Base-by-base conservation (phyloP, 2,329 filamentous ascomycete species). In the Talaromyces sp. region DNA sequence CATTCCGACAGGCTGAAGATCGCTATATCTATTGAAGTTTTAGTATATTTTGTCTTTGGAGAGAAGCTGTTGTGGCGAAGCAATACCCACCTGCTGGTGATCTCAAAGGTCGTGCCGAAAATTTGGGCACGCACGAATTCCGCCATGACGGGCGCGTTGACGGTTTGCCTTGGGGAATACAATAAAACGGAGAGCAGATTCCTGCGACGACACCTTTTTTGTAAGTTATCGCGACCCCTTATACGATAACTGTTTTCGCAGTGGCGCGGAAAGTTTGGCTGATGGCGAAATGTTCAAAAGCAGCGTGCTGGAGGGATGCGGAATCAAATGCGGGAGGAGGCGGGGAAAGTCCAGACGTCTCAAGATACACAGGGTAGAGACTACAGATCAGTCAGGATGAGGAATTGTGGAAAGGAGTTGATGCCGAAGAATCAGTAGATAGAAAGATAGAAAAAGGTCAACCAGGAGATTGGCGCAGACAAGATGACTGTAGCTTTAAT, bases 61-160 rank as follows among this genome's bases (percentile, higher is more conserved):
- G 43, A 8, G 10, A 37, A 19, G 22, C 15, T 13, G 9, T 7
- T n/a, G 33, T 36, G 13, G 7, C 10, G 10, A 33, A 37, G 19
- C n/a, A 28, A 46, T 50, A 60, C 70, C 63, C 85, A 97, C 91
- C 94, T 89, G 78, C 92, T 97, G 68, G 94, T 99, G 79, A 97
- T 97, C 85, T 99, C 94, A 74, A 99, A 99, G 68, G 94, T 97
- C 63, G 94, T 99, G 75, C 94, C 94, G 74, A 99, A 99, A 77
- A 99, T 97, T 84, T 97, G 93, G 74, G 93, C 92, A 78, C 94
- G 89, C 73, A 99, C 91, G 78, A 99, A 99, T 83, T 99, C 94
- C 76, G 94, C 94, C 94, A 99, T 97, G 75, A 73, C 87, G 84
- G 59, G 53, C 53, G 57, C 51, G 46, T 45, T 51, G 53, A 39